Evolutionary conservation across 106 monocot species (phyloP).

Genomic region (Dendrobium officinale): DNA sequence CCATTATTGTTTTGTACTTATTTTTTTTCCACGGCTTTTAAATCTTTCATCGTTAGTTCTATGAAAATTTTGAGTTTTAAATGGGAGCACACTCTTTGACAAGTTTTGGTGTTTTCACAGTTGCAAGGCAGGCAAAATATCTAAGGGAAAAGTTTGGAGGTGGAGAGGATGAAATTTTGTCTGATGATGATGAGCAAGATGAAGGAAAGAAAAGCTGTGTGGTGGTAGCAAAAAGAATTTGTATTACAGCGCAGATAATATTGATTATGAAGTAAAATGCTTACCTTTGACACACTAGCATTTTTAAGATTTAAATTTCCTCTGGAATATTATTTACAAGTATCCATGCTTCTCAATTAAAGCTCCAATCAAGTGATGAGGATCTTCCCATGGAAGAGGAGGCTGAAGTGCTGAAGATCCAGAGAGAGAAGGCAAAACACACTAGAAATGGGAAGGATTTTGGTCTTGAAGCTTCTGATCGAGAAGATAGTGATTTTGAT

Average conservation of each 20-base stretch:
- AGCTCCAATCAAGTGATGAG: constrained; percentile 83
- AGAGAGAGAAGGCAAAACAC: constrained; percentile 63
- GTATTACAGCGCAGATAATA: constrained; percentile 66
- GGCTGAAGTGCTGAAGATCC: constrained; percentile 56
- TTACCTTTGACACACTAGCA: background rate
- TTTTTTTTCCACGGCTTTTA: background rate
- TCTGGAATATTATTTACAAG: background rate
- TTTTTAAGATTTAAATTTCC: background rate
- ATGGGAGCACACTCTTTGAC: background rate
- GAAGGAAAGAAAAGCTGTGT: constrained; percentile 33
- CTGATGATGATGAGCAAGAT: constrained; percentile 39
- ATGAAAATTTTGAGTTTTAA: background rate
- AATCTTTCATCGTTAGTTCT: background rate
- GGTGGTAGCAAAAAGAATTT: constrained; percentile 59
- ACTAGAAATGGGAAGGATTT: constrained; percentile 60
- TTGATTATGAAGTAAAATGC: constrained; percentile 50
- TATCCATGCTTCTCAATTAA: constrained; percentile 8
- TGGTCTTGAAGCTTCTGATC: constrained; percentile 54
- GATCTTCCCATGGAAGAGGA: constrained; percentile 68
- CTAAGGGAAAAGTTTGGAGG: constrained; percentile 55
- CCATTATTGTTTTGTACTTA: background rate
- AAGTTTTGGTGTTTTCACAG: constrained; percentile 16
- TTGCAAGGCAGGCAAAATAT: constrained; percentile 65
- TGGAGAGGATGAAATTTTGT: constrained; percentile 50
- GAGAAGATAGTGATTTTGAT: constrained; percentile 31